Base-by-base conservation (phyloP, 2,329 filamentous ascomycete genomes). In the Chaetomium sp. region DNA sequence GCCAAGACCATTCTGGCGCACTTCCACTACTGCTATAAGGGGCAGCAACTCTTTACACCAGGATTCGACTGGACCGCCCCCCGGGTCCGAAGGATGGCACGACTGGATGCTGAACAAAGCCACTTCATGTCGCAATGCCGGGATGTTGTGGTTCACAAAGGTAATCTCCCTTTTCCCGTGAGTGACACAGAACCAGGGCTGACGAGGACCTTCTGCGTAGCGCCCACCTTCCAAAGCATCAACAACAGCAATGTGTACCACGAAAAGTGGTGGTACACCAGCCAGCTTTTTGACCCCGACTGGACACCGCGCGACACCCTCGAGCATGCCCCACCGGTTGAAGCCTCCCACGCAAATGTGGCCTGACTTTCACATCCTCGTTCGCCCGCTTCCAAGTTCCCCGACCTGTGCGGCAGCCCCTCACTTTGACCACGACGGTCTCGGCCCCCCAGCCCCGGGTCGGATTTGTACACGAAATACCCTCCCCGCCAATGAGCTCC, bases 1-100 rank as follows among this genome's bases (percentile, higher is more conserved):
- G 74, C 74, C 12, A 75, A 75, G 57, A 75, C 74, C 27, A 72
- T 75, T 25, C 69, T 75, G 1, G 72, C 74, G n/a, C 72, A 75
- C 63, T 75, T 75, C 58, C 74, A 75, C 62, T 74, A 75, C 59
- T 72, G 72, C 57, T 74, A 71, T 67, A 74, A 74, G 60, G 74
- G 74, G 0, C 72, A 75, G 56, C 67, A 67, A 58, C 69, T 73
- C 25, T 75, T 75, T 64, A 67, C 65, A 4, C 57, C 62, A 29
- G 61, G 50, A 25, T 73, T 71, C 49, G 65, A 73, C 65, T 73
- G 71, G 71, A 63, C 35, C 23, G 62, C 70, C 2, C 62, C 65
- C 6, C 61, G 60, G 45, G 68, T 71, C 12, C 65, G 67, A 23
- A 70, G 64, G 56, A 73, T 73, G 71, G 72, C 72, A 9, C 67